Evolutionary conservation across 208 protist species (phyloP), one percentile per base, ranked within the genome.

Genomic region (Leishmania turanica): DNA sequence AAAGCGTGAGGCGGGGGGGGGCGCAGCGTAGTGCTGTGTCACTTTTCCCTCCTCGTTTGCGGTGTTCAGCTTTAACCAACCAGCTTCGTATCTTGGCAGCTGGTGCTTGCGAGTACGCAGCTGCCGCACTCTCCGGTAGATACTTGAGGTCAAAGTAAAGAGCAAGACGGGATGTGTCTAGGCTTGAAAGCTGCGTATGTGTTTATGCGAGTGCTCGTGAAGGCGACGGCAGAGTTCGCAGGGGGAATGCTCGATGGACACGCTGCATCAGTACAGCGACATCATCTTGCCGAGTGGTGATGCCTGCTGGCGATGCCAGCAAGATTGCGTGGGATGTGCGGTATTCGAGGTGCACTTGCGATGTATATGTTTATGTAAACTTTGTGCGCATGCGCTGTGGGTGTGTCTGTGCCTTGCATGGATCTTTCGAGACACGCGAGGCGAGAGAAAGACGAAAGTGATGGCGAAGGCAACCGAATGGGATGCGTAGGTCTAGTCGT

Each of bases 261-360:
- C 69, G 79, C 66, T 84, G 84, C 84, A 87, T 87, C 84, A 87
- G 80, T 84, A 84, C 84, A 87, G 80, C 80, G 78, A 87, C 79
- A 51, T 62, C 75, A 71, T 42, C 80, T 79, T 54, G 34, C n/a
- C 60, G 45, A 54, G 80, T 87, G 84, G 77, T 65, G 80, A 72
- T 60, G 84, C 84, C 80, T 87, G 84, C 84, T 87, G 84, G 84
- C 80, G 84, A 84, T 87, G 84, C 76, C 71, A 84, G 80, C 84
- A 56, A 87, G 84, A 87, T 79, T 49, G 21, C 24, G 19, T 49
- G 27, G 8, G 3, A 49, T 49, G 40, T 49, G 66, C 66, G 34
- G 66, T 42, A 7, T 13, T 19, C 21, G 34, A 49, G 15, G 13
- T n/a, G 42, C 19, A 24, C 66, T 45, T 72, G 34, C 21, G 40